A percentile compares a stretch with the other conserved stretches of the same genome.
Evolutionary conservation across 163 green algal genomes (phyloP).

Genomic region (Scenedesmus sp.): DNA sequence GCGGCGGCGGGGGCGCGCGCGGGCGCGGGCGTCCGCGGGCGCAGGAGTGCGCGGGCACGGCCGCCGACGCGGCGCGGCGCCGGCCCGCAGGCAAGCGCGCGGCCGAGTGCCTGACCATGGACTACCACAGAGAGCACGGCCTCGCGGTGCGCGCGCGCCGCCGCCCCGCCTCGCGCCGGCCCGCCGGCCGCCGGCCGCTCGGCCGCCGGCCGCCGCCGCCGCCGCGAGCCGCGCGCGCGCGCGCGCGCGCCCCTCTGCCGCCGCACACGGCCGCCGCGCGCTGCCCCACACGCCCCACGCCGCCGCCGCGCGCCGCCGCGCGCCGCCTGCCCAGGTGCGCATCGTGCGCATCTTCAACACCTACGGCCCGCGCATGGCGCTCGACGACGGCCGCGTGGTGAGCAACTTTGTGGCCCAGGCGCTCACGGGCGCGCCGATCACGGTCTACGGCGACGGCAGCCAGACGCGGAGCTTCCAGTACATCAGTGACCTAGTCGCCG

Average conservation of each 20-base stretch:
- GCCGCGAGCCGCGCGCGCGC: too few relatives aligned
- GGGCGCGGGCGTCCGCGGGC: too few relatives aligned
- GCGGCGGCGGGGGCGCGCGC: too few relatives aligned
- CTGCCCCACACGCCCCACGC: too few relatives aligned
- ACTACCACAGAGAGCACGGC: conserved; percentile 96
- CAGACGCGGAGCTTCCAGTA: conserved; percentile 99
- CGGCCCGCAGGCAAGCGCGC: conserved; percentile 94
- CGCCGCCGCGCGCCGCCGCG: too few relatives aligned
- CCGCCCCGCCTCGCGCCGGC: too few relatives aligned
- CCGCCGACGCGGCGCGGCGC: too few relatives aligned
- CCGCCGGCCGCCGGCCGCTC: too few relatives aligned
- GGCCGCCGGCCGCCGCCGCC: too few relatives aligned
- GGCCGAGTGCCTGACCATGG: conserved; percentile 97
- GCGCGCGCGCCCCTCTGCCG: too few relatives aligned
- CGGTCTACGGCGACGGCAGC: conserved; percentile 97
- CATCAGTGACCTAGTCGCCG: conserved; percentile 85
- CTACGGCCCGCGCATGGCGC: conserved; percentile 97
- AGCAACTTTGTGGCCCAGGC: conserved; percentile 98
- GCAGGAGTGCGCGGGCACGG: too few relatives aligned
- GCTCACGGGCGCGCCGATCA: conserved; percentile 90
- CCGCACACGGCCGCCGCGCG: too few relatives aligned
- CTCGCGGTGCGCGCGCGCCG: conserved; percentile 77
- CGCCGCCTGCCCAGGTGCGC: conserved; percentile 71
- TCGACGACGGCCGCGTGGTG: conserved; percentile 99
- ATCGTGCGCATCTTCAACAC: conserved; percentile 99